Conservation (phyloP, 192 early-diverging fungal genomes). For the Umbelopsis ramanniana region DNA sequence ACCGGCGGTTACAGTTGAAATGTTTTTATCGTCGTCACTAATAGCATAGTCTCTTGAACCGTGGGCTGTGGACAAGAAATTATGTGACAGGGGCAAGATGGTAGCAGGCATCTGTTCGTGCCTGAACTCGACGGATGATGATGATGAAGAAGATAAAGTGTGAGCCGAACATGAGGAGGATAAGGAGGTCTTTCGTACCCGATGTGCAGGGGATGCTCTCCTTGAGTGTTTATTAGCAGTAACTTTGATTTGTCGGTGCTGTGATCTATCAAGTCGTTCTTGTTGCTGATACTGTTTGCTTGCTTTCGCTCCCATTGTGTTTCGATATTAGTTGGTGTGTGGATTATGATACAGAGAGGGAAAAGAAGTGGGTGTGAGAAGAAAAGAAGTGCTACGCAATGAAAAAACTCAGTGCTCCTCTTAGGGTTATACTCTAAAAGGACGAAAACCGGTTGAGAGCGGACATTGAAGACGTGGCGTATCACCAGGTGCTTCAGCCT, state of each 20-base stretch:
- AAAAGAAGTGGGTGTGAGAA: slow-evolving; percentile 3
- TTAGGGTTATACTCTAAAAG: background rate
- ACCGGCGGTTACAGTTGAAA: slow-evolving; percentile 17
- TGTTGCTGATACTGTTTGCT: slow-evolving; percentile 16
- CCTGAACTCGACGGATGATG: slow-evolving; percentile 15
- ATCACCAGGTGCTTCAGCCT: slow-evolving; percentile 17
- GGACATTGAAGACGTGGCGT: slow-evolving; percentile 13
- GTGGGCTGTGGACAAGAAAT: background rate
- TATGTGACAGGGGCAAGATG: background rate
- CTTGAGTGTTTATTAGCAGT: slow-evolving; percentile 17
- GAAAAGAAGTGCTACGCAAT: slow-evolving; percentile 17
- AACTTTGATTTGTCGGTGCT: slow-evolving; percentile 21
- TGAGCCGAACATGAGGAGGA: slow-evolving; percentile 7
- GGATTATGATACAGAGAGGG: background rate
- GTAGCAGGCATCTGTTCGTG: slow-evolving; percentile 9
- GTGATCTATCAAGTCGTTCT: background rate
- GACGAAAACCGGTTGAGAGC: slow-evolving; percentile 5
- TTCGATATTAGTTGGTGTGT: background rate
- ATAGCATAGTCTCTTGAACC: slow-evolving; percentile 10
- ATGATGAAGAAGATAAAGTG: slow-evolving; percentile 19
- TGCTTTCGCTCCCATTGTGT: slow-evolving; percentile 14
- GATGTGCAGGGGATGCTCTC: slow-evolving; percentile 19
- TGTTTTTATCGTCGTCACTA: slow-evolving; percentile 19
- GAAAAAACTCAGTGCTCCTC: slow-evolving; percentile 15
- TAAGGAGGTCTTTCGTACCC: slow-evolving; percentile 10